Conservation (phyloP, 1,139 yeast genomes). For the Pneumocystis canis region DNA sequence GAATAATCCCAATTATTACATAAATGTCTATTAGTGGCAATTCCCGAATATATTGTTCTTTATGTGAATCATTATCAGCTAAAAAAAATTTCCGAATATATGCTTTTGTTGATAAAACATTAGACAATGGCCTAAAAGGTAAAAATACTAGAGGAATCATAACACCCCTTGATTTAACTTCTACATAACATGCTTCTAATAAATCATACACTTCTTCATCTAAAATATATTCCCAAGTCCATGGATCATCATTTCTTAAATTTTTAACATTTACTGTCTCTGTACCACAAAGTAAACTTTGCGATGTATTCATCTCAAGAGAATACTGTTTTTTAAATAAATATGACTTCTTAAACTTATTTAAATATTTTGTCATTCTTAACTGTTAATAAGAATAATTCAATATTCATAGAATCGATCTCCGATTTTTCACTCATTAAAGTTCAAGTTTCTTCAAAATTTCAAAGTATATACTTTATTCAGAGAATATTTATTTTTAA, state of each 20-base stretch:
- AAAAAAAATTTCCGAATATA: neutral
- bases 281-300: neutral
- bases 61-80: neutral
- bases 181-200: neutral
- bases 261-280: neutral
- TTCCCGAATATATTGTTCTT: conserved; percentile 20
- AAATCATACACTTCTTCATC: neutral
- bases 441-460: no score
- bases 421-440: no score
- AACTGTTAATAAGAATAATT: neutral
- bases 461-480: neutral
- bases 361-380: neutral
- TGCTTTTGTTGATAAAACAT: neutral
- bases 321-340: neutral
- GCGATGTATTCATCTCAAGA: neutral
- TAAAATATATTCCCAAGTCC: neutral
- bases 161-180: neutral
- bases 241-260: neutral
- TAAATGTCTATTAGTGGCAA: conserved; percentile 24
- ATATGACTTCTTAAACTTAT: neutral
- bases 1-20: conserved; percentile 19
- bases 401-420: no score
- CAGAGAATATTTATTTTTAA: neutral
- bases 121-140: neutral
- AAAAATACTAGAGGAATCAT: neutral